phyloP scores from a whole-genome alignment of 1,139 yeast species.

The Hanseniaspora uvarum region DNA sequence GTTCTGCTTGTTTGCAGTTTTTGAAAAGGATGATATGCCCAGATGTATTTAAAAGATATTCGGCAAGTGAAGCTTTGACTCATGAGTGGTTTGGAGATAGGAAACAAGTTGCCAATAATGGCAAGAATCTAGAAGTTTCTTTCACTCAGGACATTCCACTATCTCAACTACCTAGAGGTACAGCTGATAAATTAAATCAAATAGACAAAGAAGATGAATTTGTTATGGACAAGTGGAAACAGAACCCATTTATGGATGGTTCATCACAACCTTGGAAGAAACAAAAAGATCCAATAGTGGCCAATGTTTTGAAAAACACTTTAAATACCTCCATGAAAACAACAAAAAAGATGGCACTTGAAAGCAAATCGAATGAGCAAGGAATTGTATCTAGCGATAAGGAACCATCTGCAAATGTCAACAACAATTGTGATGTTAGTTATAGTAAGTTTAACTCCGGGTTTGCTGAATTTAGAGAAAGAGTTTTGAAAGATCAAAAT shows the following conservation, averaged over 20 bases:
- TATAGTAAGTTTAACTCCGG: not conserved
- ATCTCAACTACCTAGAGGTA: slow-evolving; percentile 48
- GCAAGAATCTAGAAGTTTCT: not conserved
- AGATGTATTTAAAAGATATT: slow-evolving; percentile 58
- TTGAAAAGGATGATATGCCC: slow-evolving; percentile 59
- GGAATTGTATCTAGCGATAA: not conserved
- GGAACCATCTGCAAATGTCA: not conserved
- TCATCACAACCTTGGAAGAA: slow-evolving; percentile 29
- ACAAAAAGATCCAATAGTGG: slow-evolving; percentile 15
- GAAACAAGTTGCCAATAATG: slow-evolving; percentile 2
- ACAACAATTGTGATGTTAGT: not conserved
- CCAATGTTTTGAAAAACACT: not conserved
- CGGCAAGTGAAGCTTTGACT: slow-evolving; percentile 59
- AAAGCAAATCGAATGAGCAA: not conserved
- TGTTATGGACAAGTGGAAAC: slow-evolving; percentile 17
- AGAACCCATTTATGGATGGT: slow-evolving; percentile 30
- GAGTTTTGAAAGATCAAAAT: not conserved
- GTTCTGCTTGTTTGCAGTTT: slow-evolving; percentile 58
- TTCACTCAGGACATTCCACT: slow-evolving; percentile 42
- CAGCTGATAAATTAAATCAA: slow-evolving; percentile 20
- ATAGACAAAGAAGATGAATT: slow-evolving; percentile 16
- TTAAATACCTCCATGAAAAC: not conserved
- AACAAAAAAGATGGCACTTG: not conserved
- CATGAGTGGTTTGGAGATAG: slow-evolving; percentile 46
- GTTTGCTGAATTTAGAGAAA: not conserved